Evolutionary conservation across 768 basidiomycete species (phyloP), one percentile per base, ranked within the genome.

Genomic region (Nevesoporus exiguus): DNA sequence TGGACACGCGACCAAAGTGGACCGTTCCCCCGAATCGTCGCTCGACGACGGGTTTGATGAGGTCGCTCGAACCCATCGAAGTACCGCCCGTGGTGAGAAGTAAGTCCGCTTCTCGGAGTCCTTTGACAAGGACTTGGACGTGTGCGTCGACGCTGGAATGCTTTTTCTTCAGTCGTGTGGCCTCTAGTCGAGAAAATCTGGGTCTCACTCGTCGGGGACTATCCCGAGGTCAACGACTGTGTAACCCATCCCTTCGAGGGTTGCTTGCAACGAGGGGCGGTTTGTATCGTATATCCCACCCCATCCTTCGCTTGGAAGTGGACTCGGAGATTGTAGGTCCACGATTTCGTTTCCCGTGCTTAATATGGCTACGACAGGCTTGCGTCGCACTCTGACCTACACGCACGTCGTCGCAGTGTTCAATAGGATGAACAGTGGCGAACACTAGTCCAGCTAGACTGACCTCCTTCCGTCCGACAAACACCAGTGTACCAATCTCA

Each of bases 41-140:
- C 69, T 96, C 93, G 52, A 96, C 86, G 53, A 93, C 81, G 1
- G 93, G 93, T 68, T 95, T 94, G 37, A 96, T 71, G 21, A 95
- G 77, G 68, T 95, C 93, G 1, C 83, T 84, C 2, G 92, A 80
- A 0, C 93, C 93, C 93, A 95, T 95, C 2, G 90, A 92, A 5
- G 93, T 93, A 5, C 93, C 93, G 11, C 93, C 93, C 2, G 93
- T 96, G 1, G 90, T 88, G 11, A 95, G 71, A 14, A 96, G 66
- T 8, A 96, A 69, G 63, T 95, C 93, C 0, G 90, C 87, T 19
- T 67, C 62, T 34, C 78, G 73, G 7, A 89, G 73, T 0, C 85
- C 91, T 29, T 68, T 70, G 55, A 68, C 62, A 45, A 96, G 77
- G 3, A 81, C 80, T 10, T 67, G 66, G 21, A 84, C 76, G 61